Evolutionary conservation across 2,329 filamentous ascomycete species (phyloP), one percentile per base, ranked within the genome.

Genomic region (Decorospora gaudefroyi): DNA sequence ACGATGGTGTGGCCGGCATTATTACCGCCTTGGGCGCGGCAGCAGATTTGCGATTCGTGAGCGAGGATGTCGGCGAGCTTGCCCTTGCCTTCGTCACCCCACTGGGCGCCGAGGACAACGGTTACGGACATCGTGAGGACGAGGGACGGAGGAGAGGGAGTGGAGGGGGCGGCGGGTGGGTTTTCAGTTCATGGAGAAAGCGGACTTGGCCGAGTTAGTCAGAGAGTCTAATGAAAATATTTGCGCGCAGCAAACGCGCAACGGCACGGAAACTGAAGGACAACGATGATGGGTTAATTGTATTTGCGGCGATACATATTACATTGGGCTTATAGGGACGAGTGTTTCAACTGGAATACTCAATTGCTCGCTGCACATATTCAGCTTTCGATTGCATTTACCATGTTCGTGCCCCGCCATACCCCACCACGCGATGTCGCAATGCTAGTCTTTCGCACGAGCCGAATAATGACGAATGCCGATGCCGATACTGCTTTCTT

Each of bases 51-150:
- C 30, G 76, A 74, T 50, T 76, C 72, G 44, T 76, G 72, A 62
- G 74, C 75, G 51, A 80, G 75, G 53, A 79, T 78, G 56, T 80
- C 81, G 61, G 80, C 79, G 51, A 83, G 78, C 65, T 83, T 83
- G 51, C 80, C 80, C 67, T 82, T 81, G 58, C 68, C 76, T 71
- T 81, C 78, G 65, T 81, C 75, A 70, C 80, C 81, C 76, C 79
- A 84, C 70, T 83, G 80, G 61, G 78, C 74, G 47, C 81, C 81
- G 54, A 83, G 74, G 55, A 82, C 77, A 47, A 82, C 76, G 31
- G 79, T 82, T 42, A 78, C 77, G 71, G 77, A 76, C 68, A 72
- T 71, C 37, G 45, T 43, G 52, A 37, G 26, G 36, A 46, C 46
- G 43, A 32, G 38, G 34, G 41, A 45, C 42, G 40, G 31, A 43